Evolutionary conservation across 75 land plant genomes (phyloP).

Genomic region (Pinus taeda): DNA sequence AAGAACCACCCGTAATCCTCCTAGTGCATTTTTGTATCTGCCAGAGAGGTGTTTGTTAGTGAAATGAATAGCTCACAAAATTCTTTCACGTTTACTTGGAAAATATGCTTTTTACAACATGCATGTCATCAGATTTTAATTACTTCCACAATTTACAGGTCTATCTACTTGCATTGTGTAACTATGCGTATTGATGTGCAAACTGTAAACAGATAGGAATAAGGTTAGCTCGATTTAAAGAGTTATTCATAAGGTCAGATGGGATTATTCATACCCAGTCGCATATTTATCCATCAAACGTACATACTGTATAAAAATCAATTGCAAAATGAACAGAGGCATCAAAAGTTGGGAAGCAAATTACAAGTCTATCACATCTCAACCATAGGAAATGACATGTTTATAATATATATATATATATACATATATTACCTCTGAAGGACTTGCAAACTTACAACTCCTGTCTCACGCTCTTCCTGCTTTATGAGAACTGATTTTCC

Average conservation of each 20-base stretch:
- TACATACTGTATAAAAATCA: no score
- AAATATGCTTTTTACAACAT: background rate
- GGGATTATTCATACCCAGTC: background rate
- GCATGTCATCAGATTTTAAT: background rate
- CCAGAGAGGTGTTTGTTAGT: background rate
- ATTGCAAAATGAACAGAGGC: background rate
- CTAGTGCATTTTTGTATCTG: conserved; percentile 89
- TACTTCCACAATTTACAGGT: background rate
- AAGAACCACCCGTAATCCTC: conserved; percentile 86
- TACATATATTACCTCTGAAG: conserved; percentile 55
- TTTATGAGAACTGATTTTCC: conserved; percentile 83
- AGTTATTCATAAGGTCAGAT: no score
- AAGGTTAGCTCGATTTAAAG: background rate
- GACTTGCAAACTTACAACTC: conserved; percentile 82
- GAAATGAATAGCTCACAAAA: background rate
- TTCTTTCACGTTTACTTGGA: background rate
- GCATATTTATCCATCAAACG: background rate
- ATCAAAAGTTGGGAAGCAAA: background rate
- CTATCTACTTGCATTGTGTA: background rate
- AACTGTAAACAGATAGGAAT: background rate
- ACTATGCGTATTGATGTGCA: background rate
- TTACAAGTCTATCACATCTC: background rate
- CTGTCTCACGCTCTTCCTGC: conserved; percentile 94
- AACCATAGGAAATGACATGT: background rate
- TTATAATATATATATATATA: no score